Evolutionary conservation across 2,329 filamentous ascomycete species (phyloP).

Genomic region (Graphiopsis chlorocephala): DNA sequence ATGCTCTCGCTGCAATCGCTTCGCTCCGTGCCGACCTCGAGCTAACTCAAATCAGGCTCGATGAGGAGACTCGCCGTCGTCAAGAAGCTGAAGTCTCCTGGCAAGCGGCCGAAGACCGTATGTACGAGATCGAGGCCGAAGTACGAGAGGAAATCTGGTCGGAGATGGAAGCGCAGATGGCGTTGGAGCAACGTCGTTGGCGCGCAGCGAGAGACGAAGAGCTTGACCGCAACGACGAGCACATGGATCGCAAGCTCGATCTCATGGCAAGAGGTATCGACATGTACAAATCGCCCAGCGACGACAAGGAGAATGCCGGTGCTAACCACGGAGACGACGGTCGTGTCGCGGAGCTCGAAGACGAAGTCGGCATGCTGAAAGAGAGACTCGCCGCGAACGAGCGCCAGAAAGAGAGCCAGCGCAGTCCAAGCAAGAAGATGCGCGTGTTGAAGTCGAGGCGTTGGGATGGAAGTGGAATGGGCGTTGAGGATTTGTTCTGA

Average conservation of each 20-base stretch:
- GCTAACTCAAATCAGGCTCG: conserved; percentile 65
- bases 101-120: conserved; percentile 59
- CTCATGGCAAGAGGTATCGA: conserved; percentile 58
- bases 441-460: conserved; percentile 49
- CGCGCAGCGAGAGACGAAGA: conserved; percentile 75
- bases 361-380: conserved; percentile 45
- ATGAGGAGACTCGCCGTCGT: conserved; percentile 68
- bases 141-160: conserved; percentile 84
- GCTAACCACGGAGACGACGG: neutral
- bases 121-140: conserved; percentile 76
- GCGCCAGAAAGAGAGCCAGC: conserved; percentile 37
- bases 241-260: conserved; percentile 85
- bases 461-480: conserved; percentile 41
- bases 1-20: conserved; percentile 75
- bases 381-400: conserved; percentile 40
- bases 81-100: conserved; percentile 71
- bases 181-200: conserved; percentile 76
- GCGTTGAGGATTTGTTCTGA: conserved; percentile 24
- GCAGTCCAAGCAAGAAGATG: conserved; percentile 50
- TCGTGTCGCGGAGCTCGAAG: conserved; percentile 39
- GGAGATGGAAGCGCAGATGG: conserved; percentile 79
- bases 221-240: conserved; percentile 72
- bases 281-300: conserved; percentile 41
- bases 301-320: conserved; percentile 29
- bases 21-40: conserved; percentile 77